Evolutionary conservation across 2,329 filamentous ascomycete species (phyloP), one percentile per base, ranked within the genome.

Genomic region (Fusarium compactum): DNA sequence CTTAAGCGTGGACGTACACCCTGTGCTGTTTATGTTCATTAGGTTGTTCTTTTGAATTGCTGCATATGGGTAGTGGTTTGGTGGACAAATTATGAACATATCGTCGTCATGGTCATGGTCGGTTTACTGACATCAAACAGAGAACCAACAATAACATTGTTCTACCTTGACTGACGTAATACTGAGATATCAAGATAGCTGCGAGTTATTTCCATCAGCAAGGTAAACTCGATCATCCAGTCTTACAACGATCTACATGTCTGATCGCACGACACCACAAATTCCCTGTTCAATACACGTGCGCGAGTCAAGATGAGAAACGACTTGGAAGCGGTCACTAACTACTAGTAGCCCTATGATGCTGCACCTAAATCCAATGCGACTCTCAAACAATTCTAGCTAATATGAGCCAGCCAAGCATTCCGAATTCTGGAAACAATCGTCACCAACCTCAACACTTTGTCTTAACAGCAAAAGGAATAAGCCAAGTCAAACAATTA

Each of bases 41-140:
- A 3, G 0, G 32, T 10, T 16, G 8, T 16, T 10, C 4, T 8
- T 7, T 16, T 16, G 4, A 5, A 32, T 3, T 5, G 0, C 1
- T 32, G 5, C 15, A 16, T 2, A 8, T 16, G 15, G 15, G 24
- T 25, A 5, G 5, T 25, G 24, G 7, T 7, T 25, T 25, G 24
- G 7, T 25, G 24, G n/a, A n/a, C n/a, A n/a, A n/a, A n/a, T n/a
- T n/a, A n/a, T n/a, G n/a, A n/a, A n/a, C n/a, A n/a, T n/a, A n/a
- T n/a, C n/a, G n/a, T n/a, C n/a, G n/a, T n/a, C n/a, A n/a, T n/a
- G n/a, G n/a, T n/a, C n/a, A n/a, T n/a, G n/a, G 27, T 11, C 11
- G 9, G 27, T 29, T 18, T 4, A 34, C 32, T 2, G 10, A 34
- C 15, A 10, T 1, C 4, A 9, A 6, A 34, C 16, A 34, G 4